Percentiles rank a stretch among this genome's conserved stretches.
Conservation (phyloP, 768 basidiomycete species). For the Hygrocybe coccinea region DNA sequence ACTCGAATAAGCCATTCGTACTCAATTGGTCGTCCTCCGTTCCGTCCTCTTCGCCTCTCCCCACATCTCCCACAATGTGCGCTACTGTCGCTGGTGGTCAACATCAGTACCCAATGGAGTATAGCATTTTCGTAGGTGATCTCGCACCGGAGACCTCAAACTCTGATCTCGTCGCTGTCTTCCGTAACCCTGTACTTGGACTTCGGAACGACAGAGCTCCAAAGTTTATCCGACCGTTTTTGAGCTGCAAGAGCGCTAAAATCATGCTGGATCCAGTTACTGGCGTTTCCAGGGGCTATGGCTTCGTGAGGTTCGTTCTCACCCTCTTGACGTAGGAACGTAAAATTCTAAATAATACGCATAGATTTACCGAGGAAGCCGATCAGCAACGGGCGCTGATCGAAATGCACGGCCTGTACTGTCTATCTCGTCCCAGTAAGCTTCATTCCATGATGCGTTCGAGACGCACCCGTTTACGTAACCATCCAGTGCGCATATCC, state of each 20-base stretch:
- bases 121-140: slow-evolving; percentile 92
- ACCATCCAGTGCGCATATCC: slow-evolving; percentile 73
- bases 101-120: slow-evolving; percentile 75
- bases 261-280: slow-evolving; percentile 91
- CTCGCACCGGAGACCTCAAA: slow-evolving; percentile 90
- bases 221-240: slow-evolving; percentile 82
- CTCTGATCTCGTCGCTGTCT: slow-evolving; percentile 91
- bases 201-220: slow-evolving; percentile 82
- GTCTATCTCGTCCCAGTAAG: slow-evolving; percentile 83
- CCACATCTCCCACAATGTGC: slow-evolving; percentile 28
- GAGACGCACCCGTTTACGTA: slow-evolving; percentile 30
- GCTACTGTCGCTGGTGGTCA: slow-evolving; percentile 29
- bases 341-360: slow-evolving; percentile 13
- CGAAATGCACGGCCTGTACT: slow-evolving; percentile 90
- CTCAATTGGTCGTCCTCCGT: slow-evolving; percentile 67
- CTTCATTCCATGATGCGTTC: slow-evolving; percentile 14
- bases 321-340: slow-evolving; percentile 5
- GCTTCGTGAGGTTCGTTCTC: slow-evolving; percentile 73
- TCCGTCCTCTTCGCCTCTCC: slow-evolving; percentile 29
- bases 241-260: slow-evolving; percentile 92
- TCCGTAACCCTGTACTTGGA: slow-evolving; percentile 84
- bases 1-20: slow-evolving; percentile 75
- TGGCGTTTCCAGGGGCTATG: slow-evolving; percentile 85
- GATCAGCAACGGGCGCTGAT: slow-evolving; percentile 87
- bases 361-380: slow-evolving; percentile 81